A percentile compares a stretch with the other conserved stretches of the same genome.
phyloP scores from a whole-genome alignment of 805 yeast species.

The Lipomyces spencermartinsiae region DNA sequence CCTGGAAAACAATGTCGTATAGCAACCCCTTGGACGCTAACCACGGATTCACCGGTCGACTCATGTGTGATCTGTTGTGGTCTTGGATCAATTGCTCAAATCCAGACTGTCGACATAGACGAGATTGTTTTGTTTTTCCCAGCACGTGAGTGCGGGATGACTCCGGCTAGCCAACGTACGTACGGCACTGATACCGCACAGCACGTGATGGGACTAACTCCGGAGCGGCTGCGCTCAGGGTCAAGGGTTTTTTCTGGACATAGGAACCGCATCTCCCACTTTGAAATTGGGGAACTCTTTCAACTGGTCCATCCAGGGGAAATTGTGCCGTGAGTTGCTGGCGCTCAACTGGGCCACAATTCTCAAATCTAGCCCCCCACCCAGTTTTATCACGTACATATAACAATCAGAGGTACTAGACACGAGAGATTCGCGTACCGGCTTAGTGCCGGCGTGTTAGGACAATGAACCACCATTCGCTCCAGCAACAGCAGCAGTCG shows the following conservation, averaged over 20 bases:
- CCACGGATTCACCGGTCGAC: constrained; percentile 9
- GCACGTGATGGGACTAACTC: background rate
- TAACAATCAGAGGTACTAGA: background rate
- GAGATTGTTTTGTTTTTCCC: background rate
- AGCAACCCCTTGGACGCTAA: constrained; percentile 8
- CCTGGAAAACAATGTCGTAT: constrained; percentile 29
- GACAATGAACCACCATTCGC: constrained; percentile 17
- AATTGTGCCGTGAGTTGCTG: no score
- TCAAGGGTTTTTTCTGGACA: background rate
- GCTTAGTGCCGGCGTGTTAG: constrained; percentile 10
- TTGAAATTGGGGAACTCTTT: no score
- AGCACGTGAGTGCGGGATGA: background rate
- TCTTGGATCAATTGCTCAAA: constrained; percentile 1
- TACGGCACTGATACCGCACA: no score
- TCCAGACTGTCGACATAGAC: background rate
- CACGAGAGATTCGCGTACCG: constrained; percentile 7
- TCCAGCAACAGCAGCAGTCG: constrained; percentile 19
- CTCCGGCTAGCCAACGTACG: no score
- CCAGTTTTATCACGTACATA: background rate
- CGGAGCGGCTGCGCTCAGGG: background rate
- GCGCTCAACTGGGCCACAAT: background rate
- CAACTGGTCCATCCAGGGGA: no score
- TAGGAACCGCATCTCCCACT: background rate
- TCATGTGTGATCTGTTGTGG: background rate
- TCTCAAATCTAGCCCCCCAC: background rate